phyloP scores from a whole-genome alignment of 2,329 filamentous ascomycete species.

The Colletotrichum cereale region DNA sequence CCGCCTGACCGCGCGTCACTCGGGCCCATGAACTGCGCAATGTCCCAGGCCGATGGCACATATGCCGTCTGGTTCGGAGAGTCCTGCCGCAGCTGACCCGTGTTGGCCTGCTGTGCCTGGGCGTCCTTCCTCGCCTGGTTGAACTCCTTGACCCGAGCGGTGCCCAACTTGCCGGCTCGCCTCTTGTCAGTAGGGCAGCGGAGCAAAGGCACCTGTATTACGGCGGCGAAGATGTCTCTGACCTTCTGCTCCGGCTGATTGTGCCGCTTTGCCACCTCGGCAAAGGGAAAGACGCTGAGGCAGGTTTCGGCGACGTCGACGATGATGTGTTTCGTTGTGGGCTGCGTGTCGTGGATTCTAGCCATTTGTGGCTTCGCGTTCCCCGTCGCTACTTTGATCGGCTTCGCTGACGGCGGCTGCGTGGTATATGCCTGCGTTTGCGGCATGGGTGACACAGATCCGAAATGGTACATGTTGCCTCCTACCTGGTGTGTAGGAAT shows the following conservation, averaged over 20 bases:
- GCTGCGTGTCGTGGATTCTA: conserved; percentile 42
- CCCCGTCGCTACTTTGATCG: background rate
- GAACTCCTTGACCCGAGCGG: conserved; percentile 57
- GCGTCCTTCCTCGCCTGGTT: conserved; percentile 56
- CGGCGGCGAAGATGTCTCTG: conserved; percentile 60
- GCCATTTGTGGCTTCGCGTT: background rate
- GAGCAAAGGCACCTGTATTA: conserved; percentile 62
- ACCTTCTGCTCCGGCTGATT: conserved; percentile 57
- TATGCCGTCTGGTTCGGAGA: conserved; percentile 19
- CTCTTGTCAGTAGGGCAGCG: conserved; percentile 59
- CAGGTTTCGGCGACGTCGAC: conserved; percentile 64
- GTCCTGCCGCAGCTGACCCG: conserved; percentile 12
- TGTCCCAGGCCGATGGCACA: conserved; percentile 33
- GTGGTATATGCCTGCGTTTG: conserved; percentile 7
- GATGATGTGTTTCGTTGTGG: conserved; percentile 55
- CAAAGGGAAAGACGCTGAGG: conserved; percentile 60
- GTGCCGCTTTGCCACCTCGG: conserved; percentile 59
- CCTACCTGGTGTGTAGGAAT: conserved; percentile 13
- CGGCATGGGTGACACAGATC: background rate
- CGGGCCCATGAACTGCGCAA: conserved; percentile 38
- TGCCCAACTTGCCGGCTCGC: conserved; percentile 56
- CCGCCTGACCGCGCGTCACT: conserved; percentile 22
- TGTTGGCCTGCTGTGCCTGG: conserved; percentile 23
- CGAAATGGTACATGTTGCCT: conserved; percentile 16
- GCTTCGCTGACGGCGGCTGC: background rate